Percentiles rank a stretch among this genome's conserved stretches.
Evolutionary conservation across 257 asterid species (phyloP).

Genomic region (Anisodus acutangulus): DNA sequence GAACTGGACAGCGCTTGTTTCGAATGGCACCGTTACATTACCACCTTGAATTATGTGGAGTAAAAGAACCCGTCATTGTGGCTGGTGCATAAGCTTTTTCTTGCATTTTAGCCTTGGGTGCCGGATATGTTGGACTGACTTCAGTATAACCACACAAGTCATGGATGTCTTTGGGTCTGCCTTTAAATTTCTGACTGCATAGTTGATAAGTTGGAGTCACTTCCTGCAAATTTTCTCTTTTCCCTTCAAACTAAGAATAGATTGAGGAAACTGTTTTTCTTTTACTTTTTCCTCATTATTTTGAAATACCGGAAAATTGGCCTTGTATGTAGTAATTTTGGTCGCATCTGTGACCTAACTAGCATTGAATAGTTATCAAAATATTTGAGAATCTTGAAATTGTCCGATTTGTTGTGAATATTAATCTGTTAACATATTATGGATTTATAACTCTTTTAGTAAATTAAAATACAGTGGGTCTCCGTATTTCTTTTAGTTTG

Average conservation of each 20-base stretch:
- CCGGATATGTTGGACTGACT: constrained; percentile 70
- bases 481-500: not conserved
- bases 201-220: not conserved
- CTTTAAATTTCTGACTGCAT: not conserved
- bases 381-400: not conserved
- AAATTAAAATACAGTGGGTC: not conserved
- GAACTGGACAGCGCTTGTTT: constrained; percentile 53
- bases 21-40: constrained; percentile 65
- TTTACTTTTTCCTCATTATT: not conserved
- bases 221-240: constrained; percentile 6
- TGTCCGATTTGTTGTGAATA: not conserved
- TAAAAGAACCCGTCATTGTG: constrained; percentile 69
- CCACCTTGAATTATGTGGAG: constrained; percentile 64
- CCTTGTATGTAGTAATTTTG: not conserved
- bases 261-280: not conserved
- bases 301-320: not conserved
- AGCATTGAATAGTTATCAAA: constrained; percentile 5
- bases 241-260: not conserved
- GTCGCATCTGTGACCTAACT: not conserved
- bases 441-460: not conserved
- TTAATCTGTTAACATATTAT: not conserved
- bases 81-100: constrained; percentile 68
- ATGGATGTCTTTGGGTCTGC: not conserved
- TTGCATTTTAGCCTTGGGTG: constrained; percentile 57
- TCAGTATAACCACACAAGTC: constrained; percentile 54